Base-by-base conservation (phyloP, 2,329 filamentous ascomycete species). In the Annulohypoxylon truncatum region DNA sequence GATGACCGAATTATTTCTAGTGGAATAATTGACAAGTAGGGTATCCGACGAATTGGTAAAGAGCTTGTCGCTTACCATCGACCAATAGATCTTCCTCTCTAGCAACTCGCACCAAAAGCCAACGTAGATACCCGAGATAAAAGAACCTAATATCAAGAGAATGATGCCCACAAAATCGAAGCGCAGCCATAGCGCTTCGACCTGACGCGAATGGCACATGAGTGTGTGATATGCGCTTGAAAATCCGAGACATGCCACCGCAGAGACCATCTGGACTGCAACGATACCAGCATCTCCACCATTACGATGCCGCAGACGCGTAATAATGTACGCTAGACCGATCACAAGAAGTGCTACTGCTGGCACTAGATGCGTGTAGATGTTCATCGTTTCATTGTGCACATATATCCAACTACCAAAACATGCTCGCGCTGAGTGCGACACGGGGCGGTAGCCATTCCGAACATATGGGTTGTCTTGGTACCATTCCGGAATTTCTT, bases 131-230 rank as follows among this genome's bases (percentile, higher is more conserved):
- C 87, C 88, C 2, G 89, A 89, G 5, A 92, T 81, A 71, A 91
- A 91, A 69, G 83, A 87, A 2, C 90, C 90, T 77, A 88, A 86
- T 53, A 91, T 92, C 66, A 92, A 78, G 22, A 86, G 81, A 15
- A 92, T 87, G 67, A 92, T 92, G 1, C 90, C 90, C 13, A 91
- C 82, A 73, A 92, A 91, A 74, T 92, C 90, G 50, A 92, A 78
- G 54, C 89, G 83, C 73, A 92, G 91, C 33, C 89, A 89, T 68
- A 89, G 83, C 40, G 83, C 82, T 12, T 86, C 85, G 4, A 91
- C 86, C 3, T 78, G 74, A 2, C 84, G 84, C 1, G 88, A 90
- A 74, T 92, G 90, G 66, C 91, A 91, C 38, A 84, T 86, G 29
- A 91, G 85, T 6, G 88, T 86, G 73, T 92, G 90, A 72, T 87